Evolutionary conservation across 192 early-diverging fungal genomes (phyloP), one percentile per base, ranked within the genome.

Genomic region (Backusella tuberculispora): DNA sequence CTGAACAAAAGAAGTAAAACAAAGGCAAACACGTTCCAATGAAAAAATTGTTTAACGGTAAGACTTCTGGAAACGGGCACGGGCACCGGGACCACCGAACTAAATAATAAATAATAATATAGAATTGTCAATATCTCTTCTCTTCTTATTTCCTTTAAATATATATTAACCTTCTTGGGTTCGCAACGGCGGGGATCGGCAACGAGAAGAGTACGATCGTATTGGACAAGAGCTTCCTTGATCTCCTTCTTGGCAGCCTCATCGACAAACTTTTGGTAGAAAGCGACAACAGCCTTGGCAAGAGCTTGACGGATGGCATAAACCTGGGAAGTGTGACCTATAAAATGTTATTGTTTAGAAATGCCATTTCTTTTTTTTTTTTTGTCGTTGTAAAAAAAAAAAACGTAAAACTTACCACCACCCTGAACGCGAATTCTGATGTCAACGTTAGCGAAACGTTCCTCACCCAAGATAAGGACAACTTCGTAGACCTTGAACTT

Each of bases 201-300:
- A 77, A 99, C 98, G 69, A 99, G 93, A 70, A 99, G 95, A 82
- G 95, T 91, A 88, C 97, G 94, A 91, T 99, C 98, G 90, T 95
- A 97, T 82, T 82, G 76, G 44, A 93, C 85, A 71, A 96, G 88
- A 67, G 92, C 87, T 80, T 97, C 95, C 91, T 96, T 97, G 89
- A 99, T 95, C 90, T 98, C 97, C 90, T 97, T 97, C 95, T 99
- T 99, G 83, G 96, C 93, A 71, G 95, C 97, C 88, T 99, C 98
- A 87, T 99, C 98, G 76, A 99, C 96, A 84, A 88, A 99, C 93
- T 99, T 99, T 85, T 98, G 97, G 92, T 97, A 97, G 91, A 92
- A 99, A 67, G 98, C 97, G 82, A 99, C 98, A 79, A 99, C 92
- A 67, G 95, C 93, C 95, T 99, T 99, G 84, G 98, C 97, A 84